Base-by-base conservation (phyloP, 1,284 basidiomycete genomes). In the Lentinula novae-zelandiae region DNA sequence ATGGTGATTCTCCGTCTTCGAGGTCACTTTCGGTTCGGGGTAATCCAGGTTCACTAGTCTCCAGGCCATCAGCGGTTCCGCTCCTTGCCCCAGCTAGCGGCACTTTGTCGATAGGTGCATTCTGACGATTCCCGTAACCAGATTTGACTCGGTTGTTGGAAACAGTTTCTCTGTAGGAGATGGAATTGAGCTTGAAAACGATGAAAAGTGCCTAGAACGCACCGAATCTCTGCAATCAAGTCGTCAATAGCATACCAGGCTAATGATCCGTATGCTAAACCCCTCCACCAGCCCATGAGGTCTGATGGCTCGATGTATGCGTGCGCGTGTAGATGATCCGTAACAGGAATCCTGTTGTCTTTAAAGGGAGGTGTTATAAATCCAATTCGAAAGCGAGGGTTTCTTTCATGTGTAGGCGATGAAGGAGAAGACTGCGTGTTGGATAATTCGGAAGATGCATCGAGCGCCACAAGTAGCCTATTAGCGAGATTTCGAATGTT, bases 221-320 rank as follows among this genome's bases (percentile, higher is more conserved):
- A 90, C 89, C 89, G 78, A 68, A 90, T 91, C 70, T 90, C 89
- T 40, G 89, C 89, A 69, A 91, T 88, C 60, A 91, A 76, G 71
- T 90, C 87, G 63, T 90, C 87, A 56, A 90, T 82, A 53, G 81
- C 74, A 69, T 90, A 90, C 88, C 89, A 90, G 1, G 85, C 87
- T 48, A 90, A 61, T 7, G 84, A 76, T 15, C 84, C 79, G 70
- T 85, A 91, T 7, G 85, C 86, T 38, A 89, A 72, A 39, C 79
- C 77, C 68, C 89, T 78, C 82, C 84, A 88, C 89, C 87, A 92
- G 55, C 87, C 86, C 68, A 86, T 75, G 31, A 80, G 75, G 71
- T 91, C 85, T 4, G 82, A 77, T 13, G 85, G 83, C 13, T 76
- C 76, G 59, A 89, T 78, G 69, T 85, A 90, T 12, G 86, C 88